Evolutionary conservation across 257 asterid species (phyloP), one percentile per base, ranked within the genome.

Genomic region (Penstemon eatonii): DNA sequence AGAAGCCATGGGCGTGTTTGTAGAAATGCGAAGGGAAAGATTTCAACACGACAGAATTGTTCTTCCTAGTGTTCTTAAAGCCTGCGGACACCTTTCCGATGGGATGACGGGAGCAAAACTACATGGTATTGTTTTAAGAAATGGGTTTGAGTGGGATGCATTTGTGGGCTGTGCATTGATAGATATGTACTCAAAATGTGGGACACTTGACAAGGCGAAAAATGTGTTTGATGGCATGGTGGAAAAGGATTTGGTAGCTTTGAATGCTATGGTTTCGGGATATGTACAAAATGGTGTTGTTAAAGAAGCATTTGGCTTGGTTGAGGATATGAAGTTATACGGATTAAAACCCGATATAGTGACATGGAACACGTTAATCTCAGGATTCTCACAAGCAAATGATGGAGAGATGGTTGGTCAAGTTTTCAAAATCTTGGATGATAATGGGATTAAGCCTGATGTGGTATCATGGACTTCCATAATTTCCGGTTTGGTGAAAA

Each of bases 401-500:
- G 81, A 90, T 62, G 70, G 51, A 52, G 3, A 8, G 62, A 78
- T 72, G 83, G 88, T 82, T 60, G 8, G 49, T 44, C 55, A 71
- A 69, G 66, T 84, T 45, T 70, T 90, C 60, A 50, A 57, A 11
- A 19, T 50, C 53, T 85, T 90, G 95, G 70, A 59, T 0, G 56
- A 42, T 4, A 36, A 76, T 46, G 82, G 90, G n/a, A 38, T 82
- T 41, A 73, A 81, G 72, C 93, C 89, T 39, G 93, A 89, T 78
- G 84, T 85, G 8, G 76, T 89, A 13, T 80, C 95, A 4, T 89
- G 92, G 92, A 85, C 96, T 41, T 84, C 93, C 13, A 73, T 89
- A 5, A 78, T 89, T 53, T 84, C 97, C 2, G 94, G 91, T 18
- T 74, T 78, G n/a, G 91, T 84, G 54, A 88, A 87, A 43, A 90